Evolutionary conservation across 805 yeast species (phyloP).

Genomic region (Candida vaughaniae): DNA sequence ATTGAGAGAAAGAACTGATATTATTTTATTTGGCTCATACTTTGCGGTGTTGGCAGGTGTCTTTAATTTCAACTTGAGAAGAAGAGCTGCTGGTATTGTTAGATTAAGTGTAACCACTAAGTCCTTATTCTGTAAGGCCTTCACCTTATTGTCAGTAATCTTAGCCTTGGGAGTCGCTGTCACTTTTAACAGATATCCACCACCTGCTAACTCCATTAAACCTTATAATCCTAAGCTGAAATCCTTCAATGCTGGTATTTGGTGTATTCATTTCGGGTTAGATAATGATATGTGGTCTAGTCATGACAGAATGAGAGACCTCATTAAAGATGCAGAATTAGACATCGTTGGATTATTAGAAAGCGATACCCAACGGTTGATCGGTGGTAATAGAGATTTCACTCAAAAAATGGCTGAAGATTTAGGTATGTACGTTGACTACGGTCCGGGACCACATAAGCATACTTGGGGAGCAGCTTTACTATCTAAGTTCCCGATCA

Average conservation of each 20-base stretch:
- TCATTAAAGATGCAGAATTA: slow-evolving; percentile 80
- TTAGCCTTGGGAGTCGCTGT: slow-evolving; percentile 53
- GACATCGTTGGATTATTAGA: slow-evolving; percentile 91
- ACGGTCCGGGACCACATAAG: slow-evolving; percentile 96
- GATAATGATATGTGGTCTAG: slow-evolving; percentile 99
- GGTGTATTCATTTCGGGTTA: slow-evolving; percentile 97
- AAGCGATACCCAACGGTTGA: slow-evolving; percentile 88
- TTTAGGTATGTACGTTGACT: slow-evolving; percentile 91
- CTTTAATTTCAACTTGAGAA: slow-evolving; percentile 30
- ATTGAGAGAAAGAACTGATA: slow-evolving; percentile 84
- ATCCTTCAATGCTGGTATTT: slow-evolving; percentile 89
- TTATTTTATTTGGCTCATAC: slow-evolving; percentile 61
- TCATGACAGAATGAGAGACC: slow-evolving; percentile 83
- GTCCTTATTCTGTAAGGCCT: slow-evolving; percentile 19
- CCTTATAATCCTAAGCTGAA: slow-evolving; percentile 50
- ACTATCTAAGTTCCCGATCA: slow-evolving; percentile 89
- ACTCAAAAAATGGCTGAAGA: slow-evolving; percentile 91
- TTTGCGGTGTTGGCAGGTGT: slow-evolving; percentile 54
- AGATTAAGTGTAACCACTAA: slow-evolving; percentile 19
- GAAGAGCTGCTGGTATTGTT: slow-evolving; percentile 20
- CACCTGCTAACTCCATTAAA: slow-evolving; percentile 36
- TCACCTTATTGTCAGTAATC: slow-evolving; percentile 40
- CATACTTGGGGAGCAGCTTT: slow-evolving; percentile 98
- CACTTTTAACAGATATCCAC: slow-evolving; percentile 59
- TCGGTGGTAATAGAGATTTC: slow-evolving; percentile 93